These are phyloP conservation scores for Trypanosomatidae sp. DNA, from an alignment of 208 protist genomes.

Conservation along the genomic window DNA sequence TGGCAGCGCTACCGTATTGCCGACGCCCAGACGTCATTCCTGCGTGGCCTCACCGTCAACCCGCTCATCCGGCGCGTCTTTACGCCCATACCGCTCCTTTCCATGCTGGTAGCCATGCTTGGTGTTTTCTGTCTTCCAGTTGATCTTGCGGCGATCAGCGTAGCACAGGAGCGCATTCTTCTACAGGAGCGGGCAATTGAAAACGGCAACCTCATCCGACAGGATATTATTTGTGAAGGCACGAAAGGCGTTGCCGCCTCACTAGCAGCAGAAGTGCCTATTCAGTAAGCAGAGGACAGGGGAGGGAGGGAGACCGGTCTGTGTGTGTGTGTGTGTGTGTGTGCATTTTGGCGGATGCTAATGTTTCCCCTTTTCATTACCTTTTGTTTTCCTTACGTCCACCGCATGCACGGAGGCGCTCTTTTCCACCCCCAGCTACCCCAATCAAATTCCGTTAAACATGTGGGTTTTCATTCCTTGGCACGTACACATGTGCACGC, in stretches of 20 bases:
- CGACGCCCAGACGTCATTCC: slow-evolving; percentile 32
- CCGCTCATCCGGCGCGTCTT: slow-evolving; percentile 34
- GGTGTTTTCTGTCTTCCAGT: slow-evolving; percentile 34
- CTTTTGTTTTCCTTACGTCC: not conserved
- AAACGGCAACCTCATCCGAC: slow-evolving; percentile 9
- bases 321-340: not conserved
- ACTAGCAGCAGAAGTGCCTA: slow-evolving; percentile 1
- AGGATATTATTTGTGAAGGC: slow-evolving; percentile 17
- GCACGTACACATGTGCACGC: not conserved
- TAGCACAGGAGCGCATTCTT: slow-evolving; percentile 23
- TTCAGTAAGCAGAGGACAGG: slow-evolving; percentile 2
- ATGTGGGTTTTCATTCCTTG: not conserved
- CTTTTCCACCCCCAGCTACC: not conserved
- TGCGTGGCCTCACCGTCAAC: slow-evolving; percentile 30
- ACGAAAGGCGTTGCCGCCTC: not conserved
- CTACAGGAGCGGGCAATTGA: slow-evolving; percentile 22
- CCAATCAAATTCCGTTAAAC: not conserved
- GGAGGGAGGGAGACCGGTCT: too few species aligned
- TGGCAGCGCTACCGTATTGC: slow-evolving; percentile 17
- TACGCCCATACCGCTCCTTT: slow-evolving; percentile 40
- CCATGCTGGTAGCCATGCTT: slow-evolving; percentile 20
- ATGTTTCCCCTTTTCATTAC: not conserved
- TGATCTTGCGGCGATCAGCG: slow-evolving; percentile 25
- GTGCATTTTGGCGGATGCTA: not conserved
- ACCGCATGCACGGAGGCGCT: not conserved